phyloP scores from a whole-genome alignment of 2,329 filamentous ascomycete species.

The Fusarium citri region DNA sequence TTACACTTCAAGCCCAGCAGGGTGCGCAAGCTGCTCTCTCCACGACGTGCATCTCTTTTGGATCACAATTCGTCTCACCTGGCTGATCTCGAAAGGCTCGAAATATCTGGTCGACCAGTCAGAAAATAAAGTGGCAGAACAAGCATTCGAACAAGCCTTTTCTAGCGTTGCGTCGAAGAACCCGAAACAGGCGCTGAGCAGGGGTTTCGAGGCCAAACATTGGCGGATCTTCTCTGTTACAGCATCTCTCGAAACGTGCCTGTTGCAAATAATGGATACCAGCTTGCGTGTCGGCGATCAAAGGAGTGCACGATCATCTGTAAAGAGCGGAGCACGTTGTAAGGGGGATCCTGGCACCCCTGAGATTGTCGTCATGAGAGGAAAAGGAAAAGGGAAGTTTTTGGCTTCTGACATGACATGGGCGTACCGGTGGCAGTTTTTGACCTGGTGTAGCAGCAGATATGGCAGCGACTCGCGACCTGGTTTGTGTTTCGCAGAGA shows the following conservation, averaged over 20 bases:
- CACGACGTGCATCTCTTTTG: constrained; percentile 15
- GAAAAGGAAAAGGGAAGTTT: constrained; percentile 5
- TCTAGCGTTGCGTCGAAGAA: constrained; percentile 30
- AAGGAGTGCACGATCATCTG: constrained; percentile 3
- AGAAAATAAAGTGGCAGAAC: constrained; percentile 25
- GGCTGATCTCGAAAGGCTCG: constrained; percentile 17
- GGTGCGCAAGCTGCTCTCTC: constrained; percentile 1
- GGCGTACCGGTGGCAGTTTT: not conserved
- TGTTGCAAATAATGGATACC: constrained; percentile 33
- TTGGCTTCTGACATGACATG: constrained; percentile 21
- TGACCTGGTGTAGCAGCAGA: constrained; percentile 17
- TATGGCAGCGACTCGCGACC: not conserved
- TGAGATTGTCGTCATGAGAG: constrained; percentile 19
- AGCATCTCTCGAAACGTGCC: constrained; percentile 20
- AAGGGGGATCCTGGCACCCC: constrained; percentile 24
- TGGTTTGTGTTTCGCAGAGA: constrained; percentile 30
- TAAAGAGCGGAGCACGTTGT: constrained; percentile 11
- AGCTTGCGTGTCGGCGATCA: constrained; percentile 32
- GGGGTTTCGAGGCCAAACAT: constrained; percentile 15
- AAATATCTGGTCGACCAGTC: constrained; percentile 8
- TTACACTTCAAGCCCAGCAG: constrained; percentile 4
- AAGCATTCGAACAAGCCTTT: constrained; percentile 41
- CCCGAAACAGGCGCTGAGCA: constrained; percentile 28
- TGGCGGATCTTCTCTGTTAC: constrained; percentile 30
- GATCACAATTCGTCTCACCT: constrained; percentile 10